Conservation (phyloP, 164 flowering plant genomes). For the Hamamelis virginiana region DNA sequence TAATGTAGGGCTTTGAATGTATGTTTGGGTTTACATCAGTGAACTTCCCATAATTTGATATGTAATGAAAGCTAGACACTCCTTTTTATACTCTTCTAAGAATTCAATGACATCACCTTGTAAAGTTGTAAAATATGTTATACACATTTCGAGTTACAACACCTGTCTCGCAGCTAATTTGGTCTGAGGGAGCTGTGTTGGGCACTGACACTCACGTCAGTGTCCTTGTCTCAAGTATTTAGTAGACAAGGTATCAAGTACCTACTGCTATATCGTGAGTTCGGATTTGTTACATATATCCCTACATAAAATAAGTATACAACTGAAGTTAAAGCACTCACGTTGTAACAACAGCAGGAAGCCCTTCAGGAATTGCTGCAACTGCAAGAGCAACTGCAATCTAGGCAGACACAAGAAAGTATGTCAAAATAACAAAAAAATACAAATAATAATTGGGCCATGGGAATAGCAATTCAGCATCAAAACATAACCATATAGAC, state of each 20-base stretch:
- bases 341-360: conserved; percentile 99
- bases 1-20: not conserved
- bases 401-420: conserved; percentile 37
- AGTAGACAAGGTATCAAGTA: not conserved
- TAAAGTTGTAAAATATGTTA: no score
- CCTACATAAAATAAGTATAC: not conserved
- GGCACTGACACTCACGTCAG: not conserved
- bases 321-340: conserved; percentile 32
- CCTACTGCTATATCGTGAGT: not conserved
- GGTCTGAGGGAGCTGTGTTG: not conserved
- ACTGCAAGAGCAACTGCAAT: conserved; percentile 99
- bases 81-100: no score
- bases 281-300: not conserved
- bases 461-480: not conserved
- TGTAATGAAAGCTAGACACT: no score
- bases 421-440: not conserved
- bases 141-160: no score
- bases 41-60: not conserved
- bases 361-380: conserved; percentile 99
- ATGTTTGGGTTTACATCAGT: not conserved
- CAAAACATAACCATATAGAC: not conserved
- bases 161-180: no score
- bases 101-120: no score
- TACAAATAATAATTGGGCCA: not conserved
- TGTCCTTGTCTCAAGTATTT: not conserved